phyloP scores from a whole-genome alignment of 345 rosid species.

The Pseudoturritis turrita region DNA sequence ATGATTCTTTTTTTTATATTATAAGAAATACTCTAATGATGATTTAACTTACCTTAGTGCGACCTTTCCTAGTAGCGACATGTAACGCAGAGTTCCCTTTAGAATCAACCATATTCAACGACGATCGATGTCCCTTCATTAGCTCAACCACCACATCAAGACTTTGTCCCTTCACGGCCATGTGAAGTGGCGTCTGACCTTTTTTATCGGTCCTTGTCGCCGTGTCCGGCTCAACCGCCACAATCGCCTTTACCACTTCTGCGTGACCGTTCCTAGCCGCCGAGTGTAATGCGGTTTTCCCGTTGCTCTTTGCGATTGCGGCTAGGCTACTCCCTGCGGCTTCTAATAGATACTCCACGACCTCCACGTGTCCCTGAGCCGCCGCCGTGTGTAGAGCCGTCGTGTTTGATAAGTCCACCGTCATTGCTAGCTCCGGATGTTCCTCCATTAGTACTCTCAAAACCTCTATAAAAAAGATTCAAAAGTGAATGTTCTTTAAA shows the following conservation, averaged over 20 bases:
- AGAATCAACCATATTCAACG: conserved; percentile 59
- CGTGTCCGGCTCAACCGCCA: conserved; percentile 53
- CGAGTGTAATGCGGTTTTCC: conserved; percentile 88
- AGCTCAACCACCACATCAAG: conserved; percentile 59
- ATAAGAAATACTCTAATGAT: too few species aligned
- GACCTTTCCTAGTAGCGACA: conserved; percentile 76
- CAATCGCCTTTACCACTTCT: conserved; percentile 64
- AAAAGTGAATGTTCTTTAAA: background rate
- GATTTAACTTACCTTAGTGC: conserved; percentile 65
- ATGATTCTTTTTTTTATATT: too few species aligned
- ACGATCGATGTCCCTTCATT: conserved; percentile 55
- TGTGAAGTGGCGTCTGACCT: conserved; percentile 94
- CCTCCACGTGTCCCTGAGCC: conserved; percentile 77
- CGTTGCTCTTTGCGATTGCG: conserved; percentile 80
- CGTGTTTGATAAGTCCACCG: conserved; percentile 83
- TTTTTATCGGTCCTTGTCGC: conserved; percentile 72
- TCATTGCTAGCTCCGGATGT: conserved; percentile 88
- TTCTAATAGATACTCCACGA: conserved; percentile 60
- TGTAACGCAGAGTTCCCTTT: conserved; percentile 83
- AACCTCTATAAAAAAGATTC: conserved; percentile 41
- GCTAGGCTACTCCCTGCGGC: conserved; percentile 71
- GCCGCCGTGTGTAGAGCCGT: conserved; percentile 93
- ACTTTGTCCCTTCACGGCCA: conserved; percentile 89
- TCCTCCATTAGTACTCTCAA: conserved; percentile 61
- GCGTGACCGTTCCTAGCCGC: conserved; percentile 87